Base-by-base conservation (phyloP, 2,329 filamentous ascomycete genomes). In the Didymella keratinophila region DNA sequence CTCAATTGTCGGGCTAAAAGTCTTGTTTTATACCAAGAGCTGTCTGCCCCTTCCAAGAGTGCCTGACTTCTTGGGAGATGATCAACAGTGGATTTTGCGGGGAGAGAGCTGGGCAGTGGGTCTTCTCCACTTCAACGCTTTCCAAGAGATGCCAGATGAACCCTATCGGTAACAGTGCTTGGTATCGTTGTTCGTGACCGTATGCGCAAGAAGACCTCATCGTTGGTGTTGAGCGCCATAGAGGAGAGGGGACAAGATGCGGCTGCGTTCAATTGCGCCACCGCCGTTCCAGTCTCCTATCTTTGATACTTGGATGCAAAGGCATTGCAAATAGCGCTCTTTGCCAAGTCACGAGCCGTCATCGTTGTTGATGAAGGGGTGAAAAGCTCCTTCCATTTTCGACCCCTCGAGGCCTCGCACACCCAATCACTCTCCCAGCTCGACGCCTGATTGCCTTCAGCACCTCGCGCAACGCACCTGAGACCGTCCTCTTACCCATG, bases 91-190 rank as follows among this genome's bases (percentile, higher is more conserved):
- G 59, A 42, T 56, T 54, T 45, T 58, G 44, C 44, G 52, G 42
- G 59, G 62, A 45, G 48, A 58, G 52, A 61, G 55, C 57, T 61
- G 55, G 59, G 57, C 55, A 61, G 64, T 54, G 64, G 57, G 53
- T 52, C 56, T 32, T 54, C 63, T 61, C 61, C 56, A 61, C 61
- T 41, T 44, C 44, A 50, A 49, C 51, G 41, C 50, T 37, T 54
- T 52, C 54, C 53, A 58, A 52, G 58, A 56, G 53, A 27, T 53
- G 58, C 53, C 44, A 56, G 41, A 52, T 39, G 45, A 46, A 52
- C 34, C 32, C 42, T 52, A 58, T 55, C 52, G 41, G 37, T 61
- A 45, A 46, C 49, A 45, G 39, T 45, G 44, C 51, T 61, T 58
- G 51, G 55, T 52, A 47, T 41, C 21, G 44, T 28, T 50, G 16